Percentiles rank a stretch among this genome's conserved stretches.
These are phyloP conservation scores for Globisporangium mamillatum DNA, from an alignment of 352 stramenopile species.

Conservation along the genomic window DNA sequence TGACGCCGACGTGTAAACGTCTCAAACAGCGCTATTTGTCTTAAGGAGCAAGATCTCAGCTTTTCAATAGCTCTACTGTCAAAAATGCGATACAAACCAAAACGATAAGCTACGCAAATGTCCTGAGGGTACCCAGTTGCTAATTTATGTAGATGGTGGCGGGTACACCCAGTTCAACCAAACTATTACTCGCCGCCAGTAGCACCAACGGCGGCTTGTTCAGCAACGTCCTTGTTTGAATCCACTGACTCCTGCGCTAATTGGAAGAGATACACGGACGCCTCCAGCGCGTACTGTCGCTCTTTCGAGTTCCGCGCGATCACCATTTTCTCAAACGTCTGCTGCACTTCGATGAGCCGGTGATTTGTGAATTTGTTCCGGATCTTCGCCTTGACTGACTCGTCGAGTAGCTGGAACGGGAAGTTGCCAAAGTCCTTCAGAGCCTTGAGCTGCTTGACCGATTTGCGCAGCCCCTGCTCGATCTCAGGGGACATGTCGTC, in stretches of 20 bases:
- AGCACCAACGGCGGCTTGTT: conserved; percentile 9
- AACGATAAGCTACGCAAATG: not conserved
- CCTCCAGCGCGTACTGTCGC: conserved; percentile 52
- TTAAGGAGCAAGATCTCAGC: not conserved
- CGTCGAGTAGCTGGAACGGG: conserved; percentile 49
- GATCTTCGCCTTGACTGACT: conserved; percentile 34
- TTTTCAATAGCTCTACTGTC: not conserved
- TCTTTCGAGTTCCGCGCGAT: conserved; percentile 49
- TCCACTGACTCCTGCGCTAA: conserved; percentile 44
- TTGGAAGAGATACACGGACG: conserved; percentile 59
- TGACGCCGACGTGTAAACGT: too few relatives aligned
- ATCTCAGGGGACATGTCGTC: conserved; percentile 58
- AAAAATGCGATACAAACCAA: not conserved
- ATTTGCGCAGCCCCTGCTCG: conserved; percentile 40
- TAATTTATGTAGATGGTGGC: too few relatives aligned
- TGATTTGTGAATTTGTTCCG: conserved; percentile 54
- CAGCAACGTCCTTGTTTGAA: conserved; percentile 9
- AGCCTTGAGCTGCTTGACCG: conserved; percentile 42
- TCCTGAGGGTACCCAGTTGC: not conserved
- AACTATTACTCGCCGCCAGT: not conserved
- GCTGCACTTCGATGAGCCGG: conserved; percentile 61
- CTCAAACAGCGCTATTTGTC: not conserved
- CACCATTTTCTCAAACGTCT: conserved; percentile 62
- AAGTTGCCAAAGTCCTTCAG: conserved; percentile 51
- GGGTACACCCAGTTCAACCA: not conserved